Percentiles rank a stretch among this genome's conserved stretches.
Conservation (phyloP, 805 yeast species). For the Schizosaccharomyces osmophilus region DNA sequence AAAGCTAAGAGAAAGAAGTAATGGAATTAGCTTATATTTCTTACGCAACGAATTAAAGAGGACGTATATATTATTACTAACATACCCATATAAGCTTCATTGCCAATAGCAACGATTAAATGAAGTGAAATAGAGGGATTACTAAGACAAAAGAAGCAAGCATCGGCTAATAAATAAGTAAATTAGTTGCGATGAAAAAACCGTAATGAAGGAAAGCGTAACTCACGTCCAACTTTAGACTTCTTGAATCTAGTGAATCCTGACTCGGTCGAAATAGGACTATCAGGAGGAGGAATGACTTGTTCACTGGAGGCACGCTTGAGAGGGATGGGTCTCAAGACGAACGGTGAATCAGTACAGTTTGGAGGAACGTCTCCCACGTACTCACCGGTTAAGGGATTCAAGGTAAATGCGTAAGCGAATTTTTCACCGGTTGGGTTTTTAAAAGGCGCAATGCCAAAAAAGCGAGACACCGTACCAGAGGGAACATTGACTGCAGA, state of each 20-base stretch:
- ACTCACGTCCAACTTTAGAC: background rate
- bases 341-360: constrained; percentile 15
- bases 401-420: constrained; percentile 47
- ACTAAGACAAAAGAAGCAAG: constrained; percentile 63
- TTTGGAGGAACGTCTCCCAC: constrained; percentile 7
- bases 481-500: constrained; percentile 4
- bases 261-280: background rate
- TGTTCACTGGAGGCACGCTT: background rate
- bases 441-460: constrained; percentile 39
- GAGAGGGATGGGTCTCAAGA: background rate
- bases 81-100: constrained; percentile 21
- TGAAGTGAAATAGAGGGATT: constrained; percentile 57
- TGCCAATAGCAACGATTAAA: constrained; percentile 56
- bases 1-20: constrained; percentile 22
- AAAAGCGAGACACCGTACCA: constrained; percentile 27
- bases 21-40: background rate
- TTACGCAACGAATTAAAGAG: background rate
- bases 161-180: constrained; percentile 3
- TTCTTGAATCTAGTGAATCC: background rate
- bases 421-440: constrained; percentile 27
- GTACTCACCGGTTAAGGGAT: background rate
- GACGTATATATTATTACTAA: background rate
- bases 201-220: background rate
- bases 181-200: background rate
- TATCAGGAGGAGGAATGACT: background rate